A percentile compares a stretch with the other conserved stretches of the same genome.
Conservation (phyloP, 148 eudicot species). For the Cornus controversa region DNA sequence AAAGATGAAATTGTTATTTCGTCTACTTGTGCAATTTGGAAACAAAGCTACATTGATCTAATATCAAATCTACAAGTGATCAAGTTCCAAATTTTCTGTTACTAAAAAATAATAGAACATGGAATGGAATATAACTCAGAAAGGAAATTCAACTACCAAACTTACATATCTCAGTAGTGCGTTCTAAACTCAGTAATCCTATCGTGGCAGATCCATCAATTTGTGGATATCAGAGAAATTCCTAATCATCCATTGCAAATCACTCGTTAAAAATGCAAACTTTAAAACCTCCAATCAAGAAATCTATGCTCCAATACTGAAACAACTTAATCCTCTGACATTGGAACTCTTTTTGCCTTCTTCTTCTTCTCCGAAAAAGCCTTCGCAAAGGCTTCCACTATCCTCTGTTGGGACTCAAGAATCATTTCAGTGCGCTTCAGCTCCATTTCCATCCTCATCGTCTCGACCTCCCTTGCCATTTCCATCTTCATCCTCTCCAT, state of each 20-base stretch:
- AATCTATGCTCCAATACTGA: not conserved
- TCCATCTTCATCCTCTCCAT: slow-evolving; percentile 81
- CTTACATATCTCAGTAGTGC: not conserved
- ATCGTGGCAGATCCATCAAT: not conserved
- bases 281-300: not conserved
- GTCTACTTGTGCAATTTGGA: not conserved
- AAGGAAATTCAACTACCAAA: slow-evolving; percentile 7
- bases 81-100: not conserved
- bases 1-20: not conserved
- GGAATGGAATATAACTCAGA: not conserved
- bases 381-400: slow-evolving; percentile 48
- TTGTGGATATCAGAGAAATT: not conserved
- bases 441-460: slow-evolving; percentile 76
- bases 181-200: not conserved
- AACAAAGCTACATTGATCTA: not conserved
- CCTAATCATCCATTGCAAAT: not conserved
- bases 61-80: not conserved
- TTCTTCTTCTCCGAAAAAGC: slow-evolving; percentile 28
- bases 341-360: slow-evolving; percentile 22
- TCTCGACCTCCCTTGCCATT: slow-evolving; percentile 62
- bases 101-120: not conserved
- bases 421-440: slow-evolving; percentile 66
- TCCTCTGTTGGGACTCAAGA: slow-evolving; percentile 58
- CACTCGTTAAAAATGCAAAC: not conserved
- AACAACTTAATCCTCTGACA: slow-evolving; percentile 13